Base-by-base conservation (phyloP, 2,329 filamentous ascomycete species). In the Botrytis porri region DNA sequence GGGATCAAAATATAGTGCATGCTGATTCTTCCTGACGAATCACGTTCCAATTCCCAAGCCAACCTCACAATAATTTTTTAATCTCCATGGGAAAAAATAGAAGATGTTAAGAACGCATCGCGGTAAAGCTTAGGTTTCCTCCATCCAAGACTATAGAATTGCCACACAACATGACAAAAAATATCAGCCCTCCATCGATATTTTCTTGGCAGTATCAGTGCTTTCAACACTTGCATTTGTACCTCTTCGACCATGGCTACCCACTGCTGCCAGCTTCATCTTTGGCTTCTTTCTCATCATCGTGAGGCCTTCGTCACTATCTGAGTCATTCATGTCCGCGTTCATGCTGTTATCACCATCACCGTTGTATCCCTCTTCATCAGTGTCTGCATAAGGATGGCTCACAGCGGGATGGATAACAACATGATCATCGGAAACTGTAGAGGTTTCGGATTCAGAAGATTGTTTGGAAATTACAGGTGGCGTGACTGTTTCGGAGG, bases 181-280 rank as follows among this genome's bases (percentile, higher is more conserved):
- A 29, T 78, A 39, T 78, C 71, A 77, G 66, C 69, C 64, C 54
- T 78, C 77, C 73, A 80, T 78, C 6, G 75, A 59, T 32, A 81
- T 74, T 79, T 89, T 89, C 82, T 89, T 90, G 57, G 89, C 89
- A 61, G 89, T 91, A 77, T 90, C 89, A 1, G 87, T 89, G 78
- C 88, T 90, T 45, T 86, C 87, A 41, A 88, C 86, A 76, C 87
- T 89, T 1, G 86, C 87, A 76, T 89, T 88, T 0, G 88, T 90
- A 76, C 88, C 87, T 45, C 89, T 85, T 73, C 88, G 84, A 74
- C 74, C 76, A 43, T 77, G 75, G 25, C 43, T 43, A n/a, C 43
- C 35, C 18, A 59, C 29, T 18, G 35, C 45, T 39, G 43, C 65
- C 7, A 69, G 37, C 45, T 66, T 73, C 29, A 59, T 16, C 35